Conservation (phyloP, 2,329 filamentous ascomycete genomes). For the Microascus cirrosus region DNA sequence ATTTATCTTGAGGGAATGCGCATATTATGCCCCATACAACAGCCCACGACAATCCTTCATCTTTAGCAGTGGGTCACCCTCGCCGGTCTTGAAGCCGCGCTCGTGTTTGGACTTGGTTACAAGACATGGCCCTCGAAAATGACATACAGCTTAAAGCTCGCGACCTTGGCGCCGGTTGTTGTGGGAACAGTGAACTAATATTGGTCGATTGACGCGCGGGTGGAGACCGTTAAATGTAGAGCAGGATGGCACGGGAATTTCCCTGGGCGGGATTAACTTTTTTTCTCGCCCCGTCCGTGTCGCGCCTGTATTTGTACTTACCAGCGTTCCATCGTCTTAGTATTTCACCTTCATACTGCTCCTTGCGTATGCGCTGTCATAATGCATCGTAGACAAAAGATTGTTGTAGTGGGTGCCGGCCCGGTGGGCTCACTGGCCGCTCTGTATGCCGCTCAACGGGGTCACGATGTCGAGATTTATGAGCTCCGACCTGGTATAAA, state of each 20-base stretch:
- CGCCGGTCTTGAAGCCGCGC: no score
- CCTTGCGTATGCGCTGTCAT: neutral
- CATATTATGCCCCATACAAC: no score
- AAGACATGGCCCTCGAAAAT: no score
- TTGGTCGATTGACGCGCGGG: neutral
- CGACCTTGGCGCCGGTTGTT: no score
- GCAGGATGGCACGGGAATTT: neutral
- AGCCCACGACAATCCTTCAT: no score
- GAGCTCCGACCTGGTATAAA: constrained; percentile 74
- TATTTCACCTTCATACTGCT: neutral
- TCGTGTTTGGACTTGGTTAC: no score
- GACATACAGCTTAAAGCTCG: no score
- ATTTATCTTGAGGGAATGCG: no score
- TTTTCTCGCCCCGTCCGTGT: neutral
- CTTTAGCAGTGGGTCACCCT: no score
- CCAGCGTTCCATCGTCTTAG: neutral
- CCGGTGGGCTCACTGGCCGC: constrained; percentile 89
- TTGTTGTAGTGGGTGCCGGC: constrained; percentile 80
- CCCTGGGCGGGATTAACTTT: neutral
- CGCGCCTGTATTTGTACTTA: neutral
- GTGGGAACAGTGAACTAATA: neutral
- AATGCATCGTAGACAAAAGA: constrained; percentile 40
- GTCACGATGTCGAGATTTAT: constrained; percentile 86
- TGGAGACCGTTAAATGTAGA: neutral
- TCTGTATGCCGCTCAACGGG: constrained; percentile 80